Evolutionary conservation across 352 stramenopile species (phyloP), one percentile per base, ranked within the genome.

Genomic region (Halophytophthora polymorphica): DNA sequence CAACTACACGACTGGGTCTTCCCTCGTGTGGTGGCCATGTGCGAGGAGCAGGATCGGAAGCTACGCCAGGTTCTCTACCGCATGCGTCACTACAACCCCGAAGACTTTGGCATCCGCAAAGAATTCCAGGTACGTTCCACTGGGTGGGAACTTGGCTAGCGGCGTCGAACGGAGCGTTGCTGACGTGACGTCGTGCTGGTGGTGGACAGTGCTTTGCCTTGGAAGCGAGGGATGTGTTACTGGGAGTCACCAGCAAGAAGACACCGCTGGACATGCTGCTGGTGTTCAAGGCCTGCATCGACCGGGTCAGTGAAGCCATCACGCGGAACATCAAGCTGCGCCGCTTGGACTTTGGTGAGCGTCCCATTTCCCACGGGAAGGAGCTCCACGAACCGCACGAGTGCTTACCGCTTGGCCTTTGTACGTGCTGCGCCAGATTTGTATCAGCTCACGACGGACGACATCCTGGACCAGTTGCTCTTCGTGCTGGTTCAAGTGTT

Each of bases 251-350:
- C 2, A 46, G 59, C 5, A 77, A 79, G 41, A 77, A 79, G 44
- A 90, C 83, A 23, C 83, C 83, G 2, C 53, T 93, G 36, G 73
- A 88, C 35, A 89, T 90, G 83, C 53, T 93, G 25, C 60, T 90
- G 8, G 71, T 70, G 39, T 75, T 92, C 41, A 88, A 90, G 41
- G 47, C 58, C 13, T 85, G 73, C 45, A 77, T 92, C 43, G 75
- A 88, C 41, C 43, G 51, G 41, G 69, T 90, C 39, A 82, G 71
- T 40, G 74, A 86, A 28, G 61, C 62, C 2, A 79, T 90, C 31
- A 74, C 63, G 5, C 53, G 46, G 25, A 85, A 85, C 34, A 45
- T 90, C n/a, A 66, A 76, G 42, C 61, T 73, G 3, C 73, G 83
- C 33, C 60, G 61, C 19, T 65, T 84, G 31, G 56, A 74, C 18